phyloP scores from a whole-genome alignment of 495 filamentous ascomycete genomes.

The Podospora australis region DNA sequence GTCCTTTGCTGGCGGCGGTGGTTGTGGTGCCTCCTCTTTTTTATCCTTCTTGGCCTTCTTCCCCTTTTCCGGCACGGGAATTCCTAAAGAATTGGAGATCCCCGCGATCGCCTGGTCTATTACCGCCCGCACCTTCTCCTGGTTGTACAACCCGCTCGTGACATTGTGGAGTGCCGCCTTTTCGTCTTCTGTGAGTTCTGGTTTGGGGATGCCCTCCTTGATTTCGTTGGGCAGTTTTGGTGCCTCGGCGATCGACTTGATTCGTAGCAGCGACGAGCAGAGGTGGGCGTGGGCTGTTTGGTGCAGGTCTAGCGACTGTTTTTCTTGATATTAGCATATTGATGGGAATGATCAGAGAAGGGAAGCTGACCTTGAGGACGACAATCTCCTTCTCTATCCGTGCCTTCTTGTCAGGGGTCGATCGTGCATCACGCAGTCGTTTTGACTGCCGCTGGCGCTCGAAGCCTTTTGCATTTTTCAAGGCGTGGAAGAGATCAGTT shows the following conservation, averaged over 20 bases:
- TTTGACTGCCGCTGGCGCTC: constrained; percentile 84
- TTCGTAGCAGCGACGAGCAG: constrained; percentile 65
- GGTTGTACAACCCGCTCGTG: constrained; percentile 70
- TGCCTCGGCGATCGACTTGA: constrained; percentile 58
- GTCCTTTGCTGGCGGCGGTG: constrained; percentile 10
- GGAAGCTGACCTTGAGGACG: constrained; percentile 59
- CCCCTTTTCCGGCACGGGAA: constrained; percentile 45
- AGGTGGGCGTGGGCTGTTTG: constrained; percentile 62
- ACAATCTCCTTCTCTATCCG: constrained; percentile 67
- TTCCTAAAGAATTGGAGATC: constrained; percentile 54
- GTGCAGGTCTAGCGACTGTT: constrained; percentile 52
- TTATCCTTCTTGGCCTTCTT: constrained; percentile 16
- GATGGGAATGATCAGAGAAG: constrained; percentile 1
- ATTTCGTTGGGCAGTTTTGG: constrained; percentile 44
- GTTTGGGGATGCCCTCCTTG: constrained; percentile 40
- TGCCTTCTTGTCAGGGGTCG: constrained; percentile 42
- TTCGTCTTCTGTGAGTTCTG: constrained; percentile 42
- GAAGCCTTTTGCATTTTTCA: constrained; percentile 79
- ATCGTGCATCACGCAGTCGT: constrained; percentile 59
- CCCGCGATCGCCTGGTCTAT: constrained; percentile 55
- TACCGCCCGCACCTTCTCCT: constrained; percentile 63
- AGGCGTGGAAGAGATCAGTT: constrained; percentile 54
- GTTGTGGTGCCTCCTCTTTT: background rate
- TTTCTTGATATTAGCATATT: background rate
- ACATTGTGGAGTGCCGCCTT: constrained; percentile 59